Evolutionary conservation across 306 rosid genomes (phyloP).

Genomic region (Carpinus fangiana): DNA sequence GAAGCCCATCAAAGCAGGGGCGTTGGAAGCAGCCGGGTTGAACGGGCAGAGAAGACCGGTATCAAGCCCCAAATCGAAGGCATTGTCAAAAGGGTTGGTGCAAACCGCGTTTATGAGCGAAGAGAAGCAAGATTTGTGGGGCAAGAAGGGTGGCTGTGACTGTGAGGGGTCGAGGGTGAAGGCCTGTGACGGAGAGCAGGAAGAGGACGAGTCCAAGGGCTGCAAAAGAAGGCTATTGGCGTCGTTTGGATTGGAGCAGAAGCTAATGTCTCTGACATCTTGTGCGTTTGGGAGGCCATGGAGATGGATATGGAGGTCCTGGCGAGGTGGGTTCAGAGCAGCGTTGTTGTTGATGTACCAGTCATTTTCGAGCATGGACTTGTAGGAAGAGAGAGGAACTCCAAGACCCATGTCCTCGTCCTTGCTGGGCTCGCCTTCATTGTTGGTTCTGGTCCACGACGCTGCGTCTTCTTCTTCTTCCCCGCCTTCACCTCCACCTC

Average conservation of each 20-base stretch:
- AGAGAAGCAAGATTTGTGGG: conserved; percentile 49
- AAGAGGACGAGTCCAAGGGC: conserved; percentile 58
- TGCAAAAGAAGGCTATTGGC: conserved; percentile 41
- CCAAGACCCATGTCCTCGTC: conserved; percentile 41
- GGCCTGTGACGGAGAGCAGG: conserved; percentile 51
- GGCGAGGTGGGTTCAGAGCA: conserved; percentile 34
- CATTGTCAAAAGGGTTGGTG: conserved; percentile 50
- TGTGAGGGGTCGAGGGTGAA: conserved; percentile 51
- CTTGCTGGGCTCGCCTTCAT: conserved; percentile 30
- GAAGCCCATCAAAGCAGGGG: conserved; percentile 50
- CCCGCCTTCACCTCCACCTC: conserved; percentile 3
- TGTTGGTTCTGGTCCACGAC: conserved; percentile 52
- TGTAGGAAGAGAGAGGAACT: conserved; percentile 57
- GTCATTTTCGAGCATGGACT: conserved; percentile 69
- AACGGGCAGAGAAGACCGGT: conserved; percentile 39
- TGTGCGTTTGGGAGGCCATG: conserved; percentile 32
- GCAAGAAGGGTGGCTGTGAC: conserved; percentile 38
- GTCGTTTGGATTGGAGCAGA: conserved; percentile 41
- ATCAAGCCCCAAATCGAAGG: conserved; percentile 58
- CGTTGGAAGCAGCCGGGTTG: conserved; percentile 30
- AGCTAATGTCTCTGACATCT: conserved; percentile 35
- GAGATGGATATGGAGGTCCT: conserved; percentile 21
- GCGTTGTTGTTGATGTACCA: conserved; percentile 49
- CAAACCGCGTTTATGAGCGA: conserved; percentile 43
- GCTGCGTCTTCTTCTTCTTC: conserved; percentile 45